Base-by-base conservation (phyloP, 371 early-diverging fungal genomes). In the Apophysomyces variabilis region DNA sequence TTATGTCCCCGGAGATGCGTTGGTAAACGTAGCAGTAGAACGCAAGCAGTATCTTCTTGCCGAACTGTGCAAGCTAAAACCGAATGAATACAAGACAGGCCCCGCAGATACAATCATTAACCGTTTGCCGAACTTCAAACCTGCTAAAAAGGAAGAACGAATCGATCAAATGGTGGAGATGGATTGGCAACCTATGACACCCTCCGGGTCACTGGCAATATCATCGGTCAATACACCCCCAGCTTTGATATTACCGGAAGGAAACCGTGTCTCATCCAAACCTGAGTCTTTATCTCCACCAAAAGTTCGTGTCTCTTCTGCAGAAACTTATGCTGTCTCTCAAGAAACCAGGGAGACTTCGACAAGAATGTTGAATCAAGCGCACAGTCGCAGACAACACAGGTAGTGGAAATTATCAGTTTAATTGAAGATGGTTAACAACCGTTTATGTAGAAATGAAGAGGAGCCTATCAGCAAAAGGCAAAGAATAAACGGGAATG, bases 1-100 rank as follows among this genome's bases (percentile, higher is more conserved):
- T 9, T 69, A 66, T 61, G 41, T 67, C 32, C 50, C 62, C 26
- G 65, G 71, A 12, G 57, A 68, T 36, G 61, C 67, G 0, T 38
- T 75, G 39, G 66, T 62, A 1, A 63, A 71, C 43, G 58, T 65
- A 14, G 75, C 75, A 7, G 66, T 68, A 7, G 66, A 65, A 21
- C 62, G 68, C 37, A 71, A 69, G 59, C 67, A 70, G 56, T 75
- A 68, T 26, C 64, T 68, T 11, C 58, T 80, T 32, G 78, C 77
- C 18, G 80, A 80, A 57, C 68, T 80, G 8, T 80, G 80, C 37
- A 80, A 80, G 56, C 59, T 80, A n/a, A 80, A 77, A 38, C 68
- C 68, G 18, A 69, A 62, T 37, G 81, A 81, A 44, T 75, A 77
- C 60, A 63, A 65, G 45, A 70, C 78, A 26, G 67, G 71, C 11